Evolutionary conservation across 1,284 basidiomycete species (phyloP), one percentile per base, ranked within the genome.

Genomic region (Chondrostereum purpureum): DNA sequence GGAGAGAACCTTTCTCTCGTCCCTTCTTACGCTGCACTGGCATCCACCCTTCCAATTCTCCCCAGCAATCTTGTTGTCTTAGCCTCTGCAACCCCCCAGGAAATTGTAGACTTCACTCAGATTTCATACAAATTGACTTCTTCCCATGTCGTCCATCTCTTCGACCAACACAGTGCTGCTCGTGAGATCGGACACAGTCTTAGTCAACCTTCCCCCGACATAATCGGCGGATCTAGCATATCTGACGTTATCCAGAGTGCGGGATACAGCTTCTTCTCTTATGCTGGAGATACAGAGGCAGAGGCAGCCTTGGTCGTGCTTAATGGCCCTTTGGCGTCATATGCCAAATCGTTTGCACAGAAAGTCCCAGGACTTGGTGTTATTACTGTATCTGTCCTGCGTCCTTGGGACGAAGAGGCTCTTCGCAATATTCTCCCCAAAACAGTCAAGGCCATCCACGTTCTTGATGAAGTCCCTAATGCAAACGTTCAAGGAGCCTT

Each of bases 41-140:
- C 80, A 6, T 68, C 79, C 2, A 65, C 77, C 12, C 70, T 88
- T 47, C 58, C 70, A 10, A 64, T 82, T 46, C 64, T 90, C n/a
- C 80, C 84, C 1, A 74, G 83, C 39, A 75, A 77, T 49, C 75
- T 89, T 54, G 74, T 82, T n/a, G 72, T 95, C 41, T 65, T 93
- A 39, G 73, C 93, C 50, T 94, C 91, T 16, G 79, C 89, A 5
- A 83, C 84, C 2, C 79, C 89, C 0, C 83, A 87, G 52, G 87
- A 92, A 60, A 73, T 85, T 6, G 74, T 84, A 34, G 83, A 89
- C 53, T 77, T 90, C 47, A 76, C 88, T 1, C 56, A 72, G 13
- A 67, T 89, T 36, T 72, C 86, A 3, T 89, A 89, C 67, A 69
- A 68, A 46, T 63, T 86, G 42, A 68, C 72, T 16, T 61, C 68